phyloP scores from a whole-genome alignment of 1,284 basidiomycete genomes.

The Dichomitus squalens region DNA sequence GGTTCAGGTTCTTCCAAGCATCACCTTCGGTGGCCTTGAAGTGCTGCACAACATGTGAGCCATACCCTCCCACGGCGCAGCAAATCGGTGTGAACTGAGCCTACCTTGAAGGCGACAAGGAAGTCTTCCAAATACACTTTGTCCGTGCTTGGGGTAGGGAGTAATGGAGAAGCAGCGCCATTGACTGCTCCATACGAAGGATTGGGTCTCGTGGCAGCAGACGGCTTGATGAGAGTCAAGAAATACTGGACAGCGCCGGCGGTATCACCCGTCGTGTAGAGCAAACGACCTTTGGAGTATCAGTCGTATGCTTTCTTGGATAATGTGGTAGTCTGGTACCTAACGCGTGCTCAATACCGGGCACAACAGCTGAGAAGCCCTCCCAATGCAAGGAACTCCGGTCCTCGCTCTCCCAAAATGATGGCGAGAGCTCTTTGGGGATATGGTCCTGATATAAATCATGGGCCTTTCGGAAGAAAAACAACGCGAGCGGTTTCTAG shows the following conservation, averaged over 20 bases:
- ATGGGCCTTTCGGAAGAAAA: constrained; percentile 72
- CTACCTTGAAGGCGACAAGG: constrained; percentile 71
- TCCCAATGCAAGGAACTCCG: constrained; percentile 39
- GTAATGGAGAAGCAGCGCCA: constrained; percentile 20
- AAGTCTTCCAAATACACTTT: constrained; percentile 79
- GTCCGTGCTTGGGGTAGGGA: constrained; percentile 43
- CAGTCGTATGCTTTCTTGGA: background rate
- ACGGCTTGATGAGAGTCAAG: constrained; percentile 56
- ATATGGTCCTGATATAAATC: constrained; percentile 54
- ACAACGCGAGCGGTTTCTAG: constrained; percentile 81
- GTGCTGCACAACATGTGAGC: constrained; percentile 47
- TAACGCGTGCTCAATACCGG: constrained; percentile 77
- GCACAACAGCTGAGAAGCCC: constrained; percentile 63
- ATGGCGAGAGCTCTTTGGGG: constrained; percentile 65
- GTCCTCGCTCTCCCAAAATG: constrained; percentile 76
- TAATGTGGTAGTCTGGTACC: constrained; percentile 68
- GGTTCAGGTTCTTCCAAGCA: constrained; percentile 39
- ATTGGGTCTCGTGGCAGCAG: constrained; percentile 20
- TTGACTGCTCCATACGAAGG: constrained; percentile 16
- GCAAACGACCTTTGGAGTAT: constrained; percentile 56
- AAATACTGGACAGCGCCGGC: constrained; percentile 70
- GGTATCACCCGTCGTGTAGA: constrained; percentile 79
- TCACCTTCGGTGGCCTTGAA: constrained; percentile 55
- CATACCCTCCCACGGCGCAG: background rate
- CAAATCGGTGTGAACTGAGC: constrained; percentile 14